A percentile compares a stretch with the other conserved stretches of the same genome.
These are phyloP conservation scores for Fragaria vesca DNA, from an alignment of 306 rosid genomes.

Conservation along the genomic window DNA sequence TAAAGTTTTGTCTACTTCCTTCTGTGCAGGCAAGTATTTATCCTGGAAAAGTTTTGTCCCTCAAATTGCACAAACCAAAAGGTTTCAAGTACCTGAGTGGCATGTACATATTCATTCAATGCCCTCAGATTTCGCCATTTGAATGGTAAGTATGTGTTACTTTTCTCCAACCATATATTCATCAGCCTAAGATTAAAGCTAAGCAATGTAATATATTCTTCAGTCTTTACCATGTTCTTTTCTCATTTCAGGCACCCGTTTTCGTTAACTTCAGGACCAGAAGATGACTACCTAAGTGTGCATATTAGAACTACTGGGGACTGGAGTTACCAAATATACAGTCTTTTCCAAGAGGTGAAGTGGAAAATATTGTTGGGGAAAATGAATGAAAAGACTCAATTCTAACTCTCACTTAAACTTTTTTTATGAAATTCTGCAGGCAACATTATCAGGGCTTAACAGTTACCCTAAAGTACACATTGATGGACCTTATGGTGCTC, in stretches of 20 bases:
- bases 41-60: slow-evolving; percentile 75
- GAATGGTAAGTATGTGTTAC: slow-evolving; percentile 56
- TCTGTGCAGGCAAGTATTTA: slow-evolving; percentile 55
- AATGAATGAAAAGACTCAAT: background rate
- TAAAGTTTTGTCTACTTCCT: background rate
- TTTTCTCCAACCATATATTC: background rate
- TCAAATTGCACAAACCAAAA: slow-evolving; percentile 77
- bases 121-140: slow-evolving; percentile 81
- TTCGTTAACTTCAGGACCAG: slow-evolving; percentile 87
- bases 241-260: slow-evolving; percentile 82
- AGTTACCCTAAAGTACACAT: slow-evolving; percentile 68
- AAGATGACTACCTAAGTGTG: slow-evolving; percentile 74
- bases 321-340: slow-evolving; percentile 75
- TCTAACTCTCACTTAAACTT: background rate
- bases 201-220: background rate
- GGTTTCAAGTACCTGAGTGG: slow-evolving; percentile 76
- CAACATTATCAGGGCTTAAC: slow-evolving; percentile 33
- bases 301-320: slow-evolving; percentile 86
- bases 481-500: slow-evolving; percentile 88
- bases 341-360: slow-evolving; percentile 74
- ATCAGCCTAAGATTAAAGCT: background rate
- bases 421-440: slow-evolving; percentile 39
- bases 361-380: background rate
- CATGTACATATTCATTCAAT: slow-evolving; percentile 83
- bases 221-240: slow-evolving; percentile 21